Conservation (phyloP, 345 rosid genomes). For the Syzygium aromaticum region DNA sequence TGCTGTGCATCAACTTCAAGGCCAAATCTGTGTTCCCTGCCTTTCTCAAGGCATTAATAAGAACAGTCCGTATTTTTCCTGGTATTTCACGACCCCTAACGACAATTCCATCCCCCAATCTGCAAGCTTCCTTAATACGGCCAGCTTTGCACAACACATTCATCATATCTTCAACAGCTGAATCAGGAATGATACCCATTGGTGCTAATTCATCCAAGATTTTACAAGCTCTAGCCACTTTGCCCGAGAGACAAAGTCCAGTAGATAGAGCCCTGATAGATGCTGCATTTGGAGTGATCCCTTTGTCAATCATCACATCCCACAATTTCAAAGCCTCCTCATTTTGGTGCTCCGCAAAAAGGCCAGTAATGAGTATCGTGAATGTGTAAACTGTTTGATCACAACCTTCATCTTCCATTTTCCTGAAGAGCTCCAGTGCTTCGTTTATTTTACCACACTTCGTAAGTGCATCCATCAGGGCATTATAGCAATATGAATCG, state of each 20-base stretch:
- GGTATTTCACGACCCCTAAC: conserved; percentile 91
- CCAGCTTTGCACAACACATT: conserved; percentile 66
- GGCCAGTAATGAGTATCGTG: conserved; percentile 60
- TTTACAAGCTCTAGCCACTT: conserved; percentile 86
- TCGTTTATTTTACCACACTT: conserved; percentile 61
- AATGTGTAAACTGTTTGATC: conserved; percentile 77
- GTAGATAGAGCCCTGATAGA: conserved; percentile 66
- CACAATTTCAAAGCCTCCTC: conserved; percentile 85
- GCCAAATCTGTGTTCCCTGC: conserved; percentile 80
- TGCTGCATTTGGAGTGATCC: conserved; percentile 79
- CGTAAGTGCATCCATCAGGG: conserved; percentile 62
- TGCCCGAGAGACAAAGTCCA: conserved; percentile 85
- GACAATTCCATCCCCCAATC: conserved; percentile 79
- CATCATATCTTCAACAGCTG: conserved; percentile 85
- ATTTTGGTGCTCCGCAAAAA: conserved; percentile 59
- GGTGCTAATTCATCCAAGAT: conserved; percentile 90
- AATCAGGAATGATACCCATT: conserved; percentile 75
- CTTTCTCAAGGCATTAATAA: conserved; percentile 88
- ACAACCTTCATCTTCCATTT: conserved; percentile 85
- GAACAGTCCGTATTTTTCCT: conserved; percentile 60
- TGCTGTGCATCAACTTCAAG: conserved; percentile 88
- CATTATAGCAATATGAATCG: conserved; percentile 85
- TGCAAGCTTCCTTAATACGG: conserved; percentile 76
- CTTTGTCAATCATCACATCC: conserved; percentile 85
- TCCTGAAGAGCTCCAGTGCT: conserved; percentile 44